Percentiles rank a stretch among this genome's conserved stretches.
These are phyloP conservation scores for Fallopia convolvulus DNA, from an alignment of 148 eudicot species.

Conservation along the genomic window DNA sequence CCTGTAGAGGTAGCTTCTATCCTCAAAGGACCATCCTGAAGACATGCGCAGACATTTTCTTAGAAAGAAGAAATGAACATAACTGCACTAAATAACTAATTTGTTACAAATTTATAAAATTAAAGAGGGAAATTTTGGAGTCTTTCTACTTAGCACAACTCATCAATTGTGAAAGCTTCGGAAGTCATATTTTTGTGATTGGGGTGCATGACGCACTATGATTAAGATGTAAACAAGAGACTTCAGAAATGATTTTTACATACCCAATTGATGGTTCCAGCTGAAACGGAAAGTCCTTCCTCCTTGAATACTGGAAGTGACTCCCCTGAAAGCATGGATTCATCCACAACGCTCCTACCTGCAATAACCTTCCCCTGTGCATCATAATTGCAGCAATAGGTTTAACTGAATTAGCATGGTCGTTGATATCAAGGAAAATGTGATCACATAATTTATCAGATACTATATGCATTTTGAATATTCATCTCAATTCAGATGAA, in stretches of 20 bases:
- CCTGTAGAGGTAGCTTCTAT: conserved; percentile 86
- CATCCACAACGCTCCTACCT: conserved; percentile 96
- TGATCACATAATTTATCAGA: background rate
- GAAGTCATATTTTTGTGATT: background rate
- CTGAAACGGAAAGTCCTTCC: conserved; percentile 61
- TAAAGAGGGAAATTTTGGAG: background rate
- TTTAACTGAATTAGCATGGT: background rate
- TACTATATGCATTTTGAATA: background rate
- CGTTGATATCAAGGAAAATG: background rate
- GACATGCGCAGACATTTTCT: background rate
- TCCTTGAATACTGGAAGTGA: conserved; percentile 94
- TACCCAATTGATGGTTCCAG: conserved; percentile 99
- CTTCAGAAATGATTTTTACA: background rate
- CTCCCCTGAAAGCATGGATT: conserved; percentile 98
- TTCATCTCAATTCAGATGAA: background rate
- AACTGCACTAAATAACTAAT: background rate
- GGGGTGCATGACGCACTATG: background rate
- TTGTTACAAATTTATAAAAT: background rate
- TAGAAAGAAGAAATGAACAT: background rate
- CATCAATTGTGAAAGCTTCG: background rate
- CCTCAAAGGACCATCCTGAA: conserved; percentile 92
- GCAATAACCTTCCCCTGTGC: conserved; percentile 76
- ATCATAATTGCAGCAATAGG: conserved; percentile 1
- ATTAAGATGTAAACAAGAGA: background rate
- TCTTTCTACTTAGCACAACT: background rate